Evolutionary conservation across 768 basidiomycete genomes (phyloP).

Genomic region (Heimioporus sp.): DNA sequence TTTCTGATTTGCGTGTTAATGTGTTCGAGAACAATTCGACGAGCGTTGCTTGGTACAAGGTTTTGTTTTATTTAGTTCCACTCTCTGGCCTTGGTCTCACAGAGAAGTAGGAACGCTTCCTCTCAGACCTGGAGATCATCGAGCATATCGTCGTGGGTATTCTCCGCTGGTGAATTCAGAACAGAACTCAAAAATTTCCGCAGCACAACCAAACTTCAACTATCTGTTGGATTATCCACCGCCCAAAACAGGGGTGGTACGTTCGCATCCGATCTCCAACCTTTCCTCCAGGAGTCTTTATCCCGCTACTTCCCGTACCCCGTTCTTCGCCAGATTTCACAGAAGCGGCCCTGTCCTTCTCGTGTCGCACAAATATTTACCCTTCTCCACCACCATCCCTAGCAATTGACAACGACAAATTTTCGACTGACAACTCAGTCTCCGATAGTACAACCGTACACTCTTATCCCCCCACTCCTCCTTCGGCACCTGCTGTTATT

Average conservation of each 20-base stretch:
- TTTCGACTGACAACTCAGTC: constrained; percentile 26
- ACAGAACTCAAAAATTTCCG: background rate
- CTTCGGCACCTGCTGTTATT: constrained; percentile 30
- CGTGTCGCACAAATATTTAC: constrained; percentile 46
- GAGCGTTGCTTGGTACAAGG: constrained; percentile 74
- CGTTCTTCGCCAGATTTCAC: constrained; percentile 44
- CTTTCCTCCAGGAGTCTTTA: constrained; percentile 62
- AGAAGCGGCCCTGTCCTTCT: constrained; percentile 52
- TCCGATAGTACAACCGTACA: constrained; percentile 40
- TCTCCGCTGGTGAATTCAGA: background rate
- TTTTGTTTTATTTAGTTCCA: constrained; percentile 25
- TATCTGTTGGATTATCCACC: constrained; percentile 74
- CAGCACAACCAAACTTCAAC: constrained; percentile 69
- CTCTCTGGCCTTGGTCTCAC: constrained; percentile 8
- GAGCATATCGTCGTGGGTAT: constrained; percentile 67
- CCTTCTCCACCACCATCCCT: constrained; percentile 20
- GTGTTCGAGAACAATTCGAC: constrained; percentile 56
- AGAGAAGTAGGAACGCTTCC: constrained; percentile 61
- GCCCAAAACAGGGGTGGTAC: constrained; percentile 83
- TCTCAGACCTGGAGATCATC: constrained; percentile 72
- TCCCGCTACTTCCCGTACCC: constrained; percentile 52
- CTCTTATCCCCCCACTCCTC: constrained; percentile 60
- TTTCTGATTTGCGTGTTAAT: constrained; percentile 66
- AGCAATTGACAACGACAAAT: constrained; percentile 10
- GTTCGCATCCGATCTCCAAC: constrained; percentile 69